phyloP scores from a whole-genome alignment of 2,329 filamentous ascomycete genomes.

The Xylariaceae sp. region DNA sequence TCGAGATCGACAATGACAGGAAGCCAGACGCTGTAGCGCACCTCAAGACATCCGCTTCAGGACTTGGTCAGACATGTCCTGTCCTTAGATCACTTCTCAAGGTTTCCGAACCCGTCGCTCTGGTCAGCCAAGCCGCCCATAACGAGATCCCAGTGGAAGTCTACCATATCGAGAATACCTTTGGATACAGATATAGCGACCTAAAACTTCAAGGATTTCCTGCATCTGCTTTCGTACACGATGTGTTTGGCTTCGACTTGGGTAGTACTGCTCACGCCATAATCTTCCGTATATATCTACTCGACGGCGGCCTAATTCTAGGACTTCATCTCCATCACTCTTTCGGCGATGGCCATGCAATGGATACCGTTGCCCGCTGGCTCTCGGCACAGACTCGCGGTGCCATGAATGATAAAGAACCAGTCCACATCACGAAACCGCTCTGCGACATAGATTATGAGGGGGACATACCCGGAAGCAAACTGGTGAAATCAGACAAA shows the following conservation, averaged over 20 bases:
- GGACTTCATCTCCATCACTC: slow-evolving; percentile 9
- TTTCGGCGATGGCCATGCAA: slow-evolving; percentile 2
- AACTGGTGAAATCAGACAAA: background rate
- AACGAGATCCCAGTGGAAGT: slow-evolving; percentile 4
- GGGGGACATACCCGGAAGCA: background rate
- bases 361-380: slow-evolving; percentile 4
- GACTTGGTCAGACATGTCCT: background rate
- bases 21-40: background rate
- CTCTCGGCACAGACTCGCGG: slow-evolving; percentile 5
- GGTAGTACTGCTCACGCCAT: background rate
- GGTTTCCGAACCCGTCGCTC: slow-evolving; percentile 2
- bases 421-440: background rate
- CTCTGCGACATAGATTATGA: background rate
- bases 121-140: background rate
- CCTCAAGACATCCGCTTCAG: background rate
- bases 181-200: background rate
- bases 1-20: slow-evolving; percentile 1
- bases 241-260: background rate
- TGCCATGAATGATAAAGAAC: background rate
- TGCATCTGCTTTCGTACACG: slow-evolving; percentile 1
- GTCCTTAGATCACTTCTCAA: slow-evolving; percentile 4
- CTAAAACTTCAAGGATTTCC: slow-evolving; percentile 3
- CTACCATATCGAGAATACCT: background rate
- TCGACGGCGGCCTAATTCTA: slow-evolving; percentile 5
- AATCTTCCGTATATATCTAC: slow-evolving; percentile 5